Conservation (phyloP, 495 filamentous ascomycete species). For the Penicillium ucsense region DNA sequence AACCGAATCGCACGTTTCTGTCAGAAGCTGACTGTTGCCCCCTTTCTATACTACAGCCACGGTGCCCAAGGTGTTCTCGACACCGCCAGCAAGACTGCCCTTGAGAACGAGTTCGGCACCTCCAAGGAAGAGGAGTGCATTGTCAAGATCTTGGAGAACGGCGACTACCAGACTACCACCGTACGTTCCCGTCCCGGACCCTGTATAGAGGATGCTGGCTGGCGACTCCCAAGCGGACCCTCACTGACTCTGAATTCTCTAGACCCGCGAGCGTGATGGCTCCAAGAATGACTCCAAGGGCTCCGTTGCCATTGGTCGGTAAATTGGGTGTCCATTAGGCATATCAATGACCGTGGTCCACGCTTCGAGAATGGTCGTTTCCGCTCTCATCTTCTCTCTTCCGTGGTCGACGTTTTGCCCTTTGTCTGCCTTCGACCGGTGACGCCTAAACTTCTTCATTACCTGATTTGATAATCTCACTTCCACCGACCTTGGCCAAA, state of each 20-base stretch:
- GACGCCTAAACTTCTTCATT: too few relatives aligned
- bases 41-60: constrained; percentile 46
- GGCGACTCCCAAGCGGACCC: too few relatives aligned
- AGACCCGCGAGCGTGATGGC: constrained; percentile 27
- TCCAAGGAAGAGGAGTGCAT: constrained; percentile 66
- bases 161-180: constrained; percentile 54
- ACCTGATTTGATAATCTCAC: too few relatives aligned
- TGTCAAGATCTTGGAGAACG: constrained; percentile 67
- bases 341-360: neutral
- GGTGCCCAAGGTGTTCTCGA: constrained; percentile 76
- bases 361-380: neutral
- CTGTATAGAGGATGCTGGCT: too few relatives aligned
- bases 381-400: neutral
- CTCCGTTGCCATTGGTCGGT: constrained; percentile 8
- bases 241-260: constrained; percentile 7
- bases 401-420: neutral
- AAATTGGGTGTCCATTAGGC: constrained; percentile 1
- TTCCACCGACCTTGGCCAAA: too few relatives aligned
- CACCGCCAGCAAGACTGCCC: constrained; percentile 55
- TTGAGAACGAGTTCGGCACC: constrained; percentile 87
- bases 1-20: too few relatives aligned
- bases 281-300: constrained; percentile 25
- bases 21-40: neutral
- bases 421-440: too few relatives aligned
- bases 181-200: constrained; percentile 37